Conservation (phyloP, 164 flowering plant genomes). For the Nelumbo lutea region DNA sequence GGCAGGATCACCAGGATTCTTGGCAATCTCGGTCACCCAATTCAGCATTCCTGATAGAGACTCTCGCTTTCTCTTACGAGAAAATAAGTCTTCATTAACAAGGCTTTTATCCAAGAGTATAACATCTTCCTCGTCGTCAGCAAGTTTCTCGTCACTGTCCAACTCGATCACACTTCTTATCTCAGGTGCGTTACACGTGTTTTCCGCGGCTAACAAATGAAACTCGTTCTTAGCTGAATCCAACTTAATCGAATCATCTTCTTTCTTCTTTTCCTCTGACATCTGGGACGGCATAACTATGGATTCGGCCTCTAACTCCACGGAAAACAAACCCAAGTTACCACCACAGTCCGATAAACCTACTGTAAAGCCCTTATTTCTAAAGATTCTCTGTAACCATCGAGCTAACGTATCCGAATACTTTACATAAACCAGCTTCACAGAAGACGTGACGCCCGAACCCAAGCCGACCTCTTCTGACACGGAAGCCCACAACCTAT, state of each 20-base stretch:
- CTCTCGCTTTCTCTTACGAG: constrained; percentile 49
- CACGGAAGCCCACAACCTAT: constrained; percentile 42
- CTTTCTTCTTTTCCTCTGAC: constrained; percentile 19
- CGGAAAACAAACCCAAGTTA: constrained; percentile 15
- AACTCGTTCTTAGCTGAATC: constrained; percentile 11
- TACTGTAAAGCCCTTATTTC: constrained; percentile 6
- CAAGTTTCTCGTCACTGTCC: constrained; percentile 1
- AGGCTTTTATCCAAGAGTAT: constrained; percentile 17
- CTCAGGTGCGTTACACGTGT: background rate
- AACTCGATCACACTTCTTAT: background rate
- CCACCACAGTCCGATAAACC: constrained; percentile 5
- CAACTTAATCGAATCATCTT: constrained; percentile 7
- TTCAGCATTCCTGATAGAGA: constrained; percentile 33
- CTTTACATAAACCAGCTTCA: constrained; percentile 58
- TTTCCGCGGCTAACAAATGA: background rate
- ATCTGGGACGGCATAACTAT: constrained; percentile 15
- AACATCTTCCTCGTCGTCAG: constrained; percentile 22
- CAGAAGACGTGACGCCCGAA: constrained; percentile 15
- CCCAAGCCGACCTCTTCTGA: constrained; percentile 46
- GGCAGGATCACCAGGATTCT: constrained; percentile 48
- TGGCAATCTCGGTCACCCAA: constrained; percentile 55
- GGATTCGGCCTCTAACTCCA: constrained; percentile 33
- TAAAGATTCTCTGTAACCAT: constrained; percentile 29
- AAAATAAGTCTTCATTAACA: constrained; percentile 13
- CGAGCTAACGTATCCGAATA: constrained; percentile 41